A percentile compares a stretch with the other conserved stretches of the same genome.
Evolutionary conservation across 257 asterid genomes (phyloP).

Genomic region (Ajuga chamaepitys): DNA sequence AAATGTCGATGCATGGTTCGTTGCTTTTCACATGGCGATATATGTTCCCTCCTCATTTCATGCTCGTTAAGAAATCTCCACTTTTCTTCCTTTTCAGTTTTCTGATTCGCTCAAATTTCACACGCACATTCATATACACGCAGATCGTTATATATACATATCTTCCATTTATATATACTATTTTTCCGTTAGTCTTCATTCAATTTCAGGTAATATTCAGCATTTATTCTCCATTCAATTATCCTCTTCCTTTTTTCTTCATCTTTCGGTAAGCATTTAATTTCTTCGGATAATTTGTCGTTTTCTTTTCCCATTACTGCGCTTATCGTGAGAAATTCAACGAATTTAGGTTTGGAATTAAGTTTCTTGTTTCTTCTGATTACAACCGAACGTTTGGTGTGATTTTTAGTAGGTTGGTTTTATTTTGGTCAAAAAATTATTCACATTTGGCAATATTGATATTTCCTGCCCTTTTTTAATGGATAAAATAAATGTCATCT

Average conservation of each 20-base stretch:
- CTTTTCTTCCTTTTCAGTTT: slow-evolving; percentile 30
- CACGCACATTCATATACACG: not conserved
- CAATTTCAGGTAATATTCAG: slow-evolving; percentile 10
- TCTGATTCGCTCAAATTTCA: slow-evolving; percentile 1
- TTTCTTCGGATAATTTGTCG: not conserved
- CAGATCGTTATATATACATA: not conserved
- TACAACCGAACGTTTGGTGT: not conserved
- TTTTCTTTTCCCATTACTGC: not conserved
- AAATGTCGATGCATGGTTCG: slow-evolving; percentile 21
- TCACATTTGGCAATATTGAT: too few relatives aligned
- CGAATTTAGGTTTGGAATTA: not conserved
- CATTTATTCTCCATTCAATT: slow-evolving; percentile 13
- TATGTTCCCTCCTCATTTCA: slow-evolving; percentile 18
- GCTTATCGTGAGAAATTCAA: slow-evolving; percentile 1
- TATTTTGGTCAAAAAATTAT: too few relatives aligned
- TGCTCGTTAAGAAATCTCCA: slow-evolving; percentile 28
- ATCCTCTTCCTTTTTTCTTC: too few relatives aligned
- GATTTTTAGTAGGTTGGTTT: too few relatives aligned
- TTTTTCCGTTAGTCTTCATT: not conserved
- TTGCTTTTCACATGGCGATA: slow-evolving; percentile 13
- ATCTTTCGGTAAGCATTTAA: slow-evolving; percentile 2
- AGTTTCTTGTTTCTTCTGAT: not conserved
- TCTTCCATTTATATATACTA: slow-evolving; percentile 7
- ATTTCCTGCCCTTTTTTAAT: too few relatives aligned
- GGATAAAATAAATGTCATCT: too few relatives aligned